phyloP scores from a whole-genome alignment of 176 grass and related monocot genomes.

The Oryza glaberrima region DNA sequence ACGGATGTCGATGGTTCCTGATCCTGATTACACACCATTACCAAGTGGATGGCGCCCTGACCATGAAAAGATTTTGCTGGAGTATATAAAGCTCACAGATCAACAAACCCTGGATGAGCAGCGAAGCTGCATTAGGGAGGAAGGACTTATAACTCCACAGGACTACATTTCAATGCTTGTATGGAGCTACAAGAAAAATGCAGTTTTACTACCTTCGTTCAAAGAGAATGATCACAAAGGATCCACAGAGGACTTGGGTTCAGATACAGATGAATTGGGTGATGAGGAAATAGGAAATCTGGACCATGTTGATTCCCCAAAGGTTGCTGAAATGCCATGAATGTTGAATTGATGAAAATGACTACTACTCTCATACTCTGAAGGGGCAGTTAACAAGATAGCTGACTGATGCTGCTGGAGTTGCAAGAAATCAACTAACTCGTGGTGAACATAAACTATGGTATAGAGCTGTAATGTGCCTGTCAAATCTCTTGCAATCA shows the following conservation, averaged over 20 bases:
- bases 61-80: constrained; percentile 84
- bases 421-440: constrained; percentile 16
- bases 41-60: constrained; percentile 76
- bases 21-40: constrained; percentile 83
- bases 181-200: constrained; percentile 98
- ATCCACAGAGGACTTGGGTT: constrained; percentile 54
- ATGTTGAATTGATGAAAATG: background rate
- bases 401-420: background rate
- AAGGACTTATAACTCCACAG: constrained; percentile 89
- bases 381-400: constrained; percentile 7
- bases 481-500: constrained; percentile 20
- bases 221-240: constrained; percentile 48
- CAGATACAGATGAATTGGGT: constrained; percentile 49
- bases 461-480: constrained; percentile 1
- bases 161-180: constrained; percentile 90
- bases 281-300: constrained; percentile 42
- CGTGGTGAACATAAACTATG: background rate
- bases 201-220: constrained; percentile 54
- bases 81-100: constrained; percentile 87
- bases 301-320: constrained; percentile 30
- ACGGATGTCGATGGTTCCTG: constrained; percentile 96
- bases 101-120: constrained; percentile 71
- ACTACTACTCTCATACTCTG: constrained; percentile 7
- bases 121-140: constrained; percentile 64
- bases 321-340: constrained; percentile 49